Conservation (phyloP, 2,329 filamentous ascomycete genomes). For the Cylindrodendrum hubeiense region DNA sequence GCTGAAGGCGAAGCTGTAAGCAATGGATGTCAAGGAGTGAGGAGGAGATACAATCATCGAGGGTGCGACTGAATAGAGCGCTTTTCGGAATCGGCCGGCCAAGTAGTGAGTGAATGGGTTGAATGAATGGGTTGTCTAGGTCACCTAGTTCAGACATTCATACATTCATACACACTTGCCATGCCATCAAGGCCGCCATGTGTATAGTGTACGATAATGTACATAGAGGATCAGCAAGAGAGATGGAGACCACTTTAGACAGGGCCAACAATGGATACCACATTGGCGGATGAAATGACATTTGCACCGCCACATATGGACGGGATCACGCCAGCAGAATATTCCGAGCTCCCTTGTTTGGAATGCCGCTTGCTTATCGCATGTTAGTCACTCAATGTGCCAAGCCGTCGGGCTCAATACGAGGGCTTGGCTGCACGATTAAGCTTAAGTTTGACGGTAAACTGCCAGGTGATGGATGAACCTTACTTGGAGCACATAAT, state of each 20-base stretch:
- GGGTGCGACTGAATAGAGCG: neutral
- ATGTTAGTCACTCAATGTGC: neutral
- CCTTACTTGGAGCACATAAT: neutral
- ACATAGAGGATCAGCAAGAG: neutral
- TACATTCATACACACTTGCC: neutral
- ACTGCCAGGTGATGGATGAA: neutral
- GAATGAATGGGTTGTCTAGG: neutral
- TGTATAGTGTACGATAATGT: neutral
- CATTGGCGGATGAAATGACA: neutral
- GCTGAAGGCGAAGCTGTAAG: conserved; percentile 76
- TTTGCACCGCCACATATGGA: neutral
- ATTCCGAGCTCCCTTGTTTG: neutral
- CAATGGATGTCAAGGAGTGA: neutral
- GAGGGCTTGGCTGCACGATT: neutral
- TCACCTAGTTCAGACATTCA: no score
- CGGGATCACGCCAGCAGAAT: neutral
- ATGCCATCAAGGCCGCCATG: neutral
- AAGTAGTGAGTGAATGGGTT: neutral
- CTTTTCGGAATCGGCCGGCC: neutral
- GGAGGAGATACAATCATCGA: neutral
- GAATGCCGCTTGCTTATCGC: neutral
- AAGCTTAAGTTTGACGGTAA: neutral
- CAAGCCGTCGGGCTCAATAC: neutral
- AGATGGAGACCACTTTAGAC: neutral
- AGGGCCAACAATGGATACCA: neutral